Base-by-base conservation (phyloP, 2,329 filamentous ascomycete genomes). In the Calonectria hawksworthii region DNA sequence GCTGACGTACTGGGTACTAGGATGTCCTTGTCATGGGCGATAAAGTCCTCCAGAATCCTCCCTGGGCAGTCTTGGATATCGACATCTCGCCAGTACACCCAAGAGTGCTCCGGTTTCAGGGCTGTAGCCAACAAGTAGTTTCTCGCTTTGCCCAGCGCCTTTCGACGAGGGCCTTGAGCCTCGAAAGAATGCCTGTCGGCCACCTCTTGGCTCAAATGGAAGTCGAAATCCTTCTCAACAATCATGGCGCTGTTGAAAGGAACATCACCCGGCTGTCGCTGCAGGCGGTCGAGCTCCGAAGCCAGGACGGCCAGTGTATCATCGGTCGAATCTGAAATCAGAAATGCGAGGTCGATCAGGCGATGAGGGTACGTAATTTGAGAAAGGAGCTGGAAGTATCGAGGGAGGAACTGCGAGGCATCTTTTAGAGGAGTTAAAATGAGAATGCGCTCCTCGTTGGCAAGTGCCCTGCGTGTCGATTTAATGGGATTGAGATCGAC, bases 51-150 rank as follows among this genome's bases (percentile, higher is more conserved):
- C 41, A 99, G 89, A 75, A 99, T 98, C 82, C 91, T 93, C 77
- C 91, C 90, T 2, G 96, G 95, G 84, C 94, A 98, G 83, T 99
- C 96, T 61, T 95, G 93, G 80, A 99, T 98, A 85, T 99, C 97
- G 65, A 98, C 96, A 84, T 99, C 97, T 74, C 97, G 92, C 97
- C 97, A 99, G 85, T 98, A 99, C 11, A 99, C 96, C 97, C 97
- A 99, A 11, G 96, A 96, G 84, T 99, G 97, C 75, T 99, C 96
- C 0, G 96, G 93, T 87, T 98, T 98, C 81, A 99, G 84, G 4
- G 97, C 94, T 0, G 95, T 90, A 38, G 93, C 92, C 2, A 99
- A 91, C 26, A 99, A 89, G 85, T 98, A 99, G 85, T 99, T 99
- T 80, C 97, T 92, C 34, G 97, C 97, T 79, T 91, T 93, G 59